Evolutionary conservation across 116 monocot species (phyloP).

Genomic region (Dioscorea cayenensis): DNA sequence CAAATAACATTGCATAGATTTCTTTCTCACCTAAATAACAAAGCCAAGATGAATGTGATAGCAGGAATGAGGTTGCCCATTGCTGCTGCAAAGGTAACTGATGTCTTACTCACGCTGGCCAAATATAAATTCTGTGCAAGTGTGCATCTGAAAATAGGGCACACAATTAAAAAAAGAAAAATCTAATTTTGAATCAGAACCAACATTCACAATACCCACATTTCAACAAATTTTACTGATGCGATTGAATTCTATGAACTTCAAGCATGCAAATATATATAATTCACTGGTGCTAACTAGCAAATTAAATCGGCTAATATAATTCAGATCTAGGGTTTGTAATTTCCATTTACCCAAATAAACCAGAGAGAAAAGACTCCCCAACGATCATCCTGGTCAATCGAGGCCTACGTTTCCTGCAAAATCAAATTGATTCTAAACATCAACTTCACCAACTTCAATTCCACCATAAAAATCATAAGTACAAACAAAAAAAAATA

Average conservation of each 20-base stretch:
- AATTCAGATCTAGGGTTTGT: neutral
- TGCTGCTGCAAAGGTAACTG: constrained; percentile 26
- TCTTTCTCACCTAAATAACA: constrained; percentile 17
- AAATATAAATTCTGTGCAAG: neutral
- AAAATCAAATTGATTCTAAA: neutral
- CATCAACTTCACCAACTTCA: neutral
- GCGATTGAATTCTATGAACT: neutral
- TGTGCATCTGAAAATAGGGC: neutral
- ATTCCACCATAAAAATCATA: neutral
- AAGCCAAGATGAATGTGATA: constrained; percentile 19
- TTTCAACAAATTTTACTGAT: neutral
- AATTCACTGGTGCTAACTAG: too few relatives aligned
- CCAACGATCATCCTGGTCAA: constrained; percentile 39
- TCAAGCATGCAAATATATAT: too few relatives aligned
- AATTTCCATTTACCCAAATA: constrained; percentile 8
- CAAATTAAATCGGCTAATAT: neutral
- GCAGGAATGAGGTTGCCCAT: constrained; percentile 21
- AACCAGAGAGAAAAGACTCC: constrained; percentile 32
- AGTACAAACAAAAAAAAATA: neutral
- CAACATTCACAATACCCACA: neutral
- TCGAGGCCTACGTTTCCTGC: constrained; percentile 26
- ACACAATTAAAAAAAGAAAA: neutral
- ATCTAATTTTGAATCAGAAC: too few relatives aligned
- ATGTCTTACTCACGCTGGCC: constrained; percentile 20
- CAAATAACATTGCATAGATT: too few relatives aligned